phyloP scores from a whole-genome alignment of 495 filamentous ascomycete species.

The Penicillium angulare region DNA sequence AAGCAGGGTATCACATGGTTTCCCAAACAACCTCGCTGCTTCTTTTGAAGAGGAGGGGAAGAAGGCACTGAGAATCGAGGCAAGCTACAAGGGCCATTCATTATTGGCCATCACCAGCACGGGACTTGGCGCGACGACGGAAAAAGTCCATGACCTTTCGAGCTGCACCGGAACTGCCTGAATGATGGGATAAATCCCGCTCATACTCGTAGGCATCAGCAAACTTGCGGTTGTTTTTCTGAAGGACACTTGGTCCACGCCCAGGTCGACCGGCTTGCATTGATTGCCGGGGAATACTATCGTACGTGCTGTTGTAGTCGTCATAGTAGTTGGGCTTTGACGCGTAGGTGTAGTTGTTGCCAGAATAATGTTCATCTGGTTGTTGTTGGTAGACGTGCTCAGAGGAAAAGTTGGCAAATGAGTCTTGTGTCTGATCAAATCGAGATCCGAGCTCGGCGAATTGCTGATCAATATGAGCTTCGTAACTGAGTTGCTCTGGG shows the following conservation, averaged over 20 bases:
- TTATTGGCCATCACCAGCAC: constrained; percentile 59
- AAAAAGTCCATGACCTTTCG: constrained; percentile 98
- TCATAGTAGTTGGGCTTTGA: constrained; percentile 48
- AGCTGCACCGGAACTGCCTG: constrained; percentile 80
- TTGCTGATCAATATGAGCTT: constrained; percentile 45
- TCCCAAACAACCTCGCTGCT: constrained; percentile 45
- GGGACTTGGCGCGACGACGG: constrained; percentile 75
- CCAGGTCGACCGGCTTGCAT: constrained; percentile 43
- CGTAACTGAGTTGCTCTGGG: constrained; percentile 37
- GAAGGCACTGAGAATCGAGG: constrained; percentile 9
- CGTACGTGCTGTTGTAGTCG: constrained; percentile 38
- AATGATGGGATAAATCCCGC: constrained; percentile 61
- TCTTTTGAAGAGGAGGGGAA: constrained; percentile 19
- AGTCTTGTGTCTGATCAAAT: constrained; percentile 30
- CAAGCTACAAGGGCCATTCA: background rate
- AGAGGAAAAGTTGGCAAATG: constrained; percentile 31
- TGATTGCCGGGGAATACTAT: constrained; percentile 41
- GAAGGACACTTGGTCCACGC: constrained; percentile 58
- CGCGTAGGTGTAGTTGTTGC: constrained; percentile 36
- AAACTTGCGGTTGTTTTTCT: constrained; percentile 83
- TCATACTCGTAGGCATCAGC: constrained; percentile 85
- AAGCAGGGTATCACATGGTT: constrained; percentile 49
- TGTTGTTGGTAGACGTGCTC: constrained; percentile 36
- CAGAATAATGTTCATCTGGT: constrained; percentile 38
- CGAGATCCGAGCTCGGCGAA: constrained; percentile 42